A percentile compares a stretch with the other conserved stretches of the same genome.
Conservation (phyloP, 371 early-diverging fungal genomes). For the Mortierella sp. region DNA sequence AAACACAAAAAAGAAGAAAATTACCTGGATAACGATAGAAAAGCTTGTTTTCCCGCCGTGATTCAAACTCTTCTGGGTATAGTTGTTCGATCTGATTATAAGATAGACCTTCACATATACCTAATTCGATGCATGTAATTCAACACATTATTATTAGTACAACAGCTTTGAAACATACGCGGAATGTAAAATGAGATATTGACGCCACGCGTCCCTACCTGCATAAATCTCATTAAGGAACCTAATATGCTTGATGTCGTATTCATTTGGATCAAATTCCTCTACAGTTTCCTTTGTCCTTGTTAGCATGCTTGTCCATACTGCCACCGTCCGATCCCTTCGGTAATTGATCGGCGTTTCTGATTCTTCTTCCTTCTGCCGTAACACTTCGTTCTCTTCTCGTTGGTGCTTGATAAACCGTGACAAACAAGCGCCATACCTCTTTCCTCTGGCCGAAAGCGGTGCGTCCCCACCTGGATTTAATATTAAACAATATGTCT, state of each 20-base stretch:
- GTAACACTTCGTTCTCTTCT: constrained; percentile 26
- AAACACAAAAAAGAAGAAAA: too few species aligned
- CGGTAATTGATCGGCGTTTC: constrained; percentile 55
- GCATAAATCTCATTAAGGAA: constrained; percentile 89
- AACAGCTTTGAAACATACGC: too few species aligned
- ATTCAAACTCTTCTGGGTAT: constrained; percentile 76
- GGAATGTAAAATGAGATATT: neutral
- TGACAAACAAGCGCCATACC: constrained; percentile 75
- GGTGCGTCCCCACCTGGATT: constrained; percentile 84
- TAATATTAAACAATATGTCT: too few species aligned
- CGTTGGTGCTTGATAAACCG: constrained; percentile 66
- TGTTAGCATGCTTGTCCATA: constrained; percentile 86
- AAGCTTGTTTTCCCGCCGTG: constrained; percentile 78
- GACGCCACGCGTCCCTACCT: constrained; percentile 11
- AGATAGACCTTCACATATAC: constrained; percentile 72
- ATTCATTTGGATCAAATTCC: constrained; percentile 76
- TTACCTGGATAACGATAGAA: constrained; percentile 85
- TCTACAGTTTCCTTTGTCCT: constrained; percentile 80
- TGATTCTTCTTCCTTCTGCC: constrained; percentile 39
- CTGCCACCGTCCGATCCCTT: constrained; percentile 58
- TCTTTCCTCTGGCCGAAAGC: constrained; percentile 69
- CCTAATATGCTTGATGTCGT: constrained; percentile 75
- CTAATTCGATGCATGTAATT: neutral
- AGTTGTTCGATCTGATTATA: constrained; percentile 75
- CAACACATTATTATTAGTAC: too few species aligned